Evolutionary conservation across 1,284 basidiomycete species (phyloP).

Genomic region (Trichosporon coremiiforme): DNA sequence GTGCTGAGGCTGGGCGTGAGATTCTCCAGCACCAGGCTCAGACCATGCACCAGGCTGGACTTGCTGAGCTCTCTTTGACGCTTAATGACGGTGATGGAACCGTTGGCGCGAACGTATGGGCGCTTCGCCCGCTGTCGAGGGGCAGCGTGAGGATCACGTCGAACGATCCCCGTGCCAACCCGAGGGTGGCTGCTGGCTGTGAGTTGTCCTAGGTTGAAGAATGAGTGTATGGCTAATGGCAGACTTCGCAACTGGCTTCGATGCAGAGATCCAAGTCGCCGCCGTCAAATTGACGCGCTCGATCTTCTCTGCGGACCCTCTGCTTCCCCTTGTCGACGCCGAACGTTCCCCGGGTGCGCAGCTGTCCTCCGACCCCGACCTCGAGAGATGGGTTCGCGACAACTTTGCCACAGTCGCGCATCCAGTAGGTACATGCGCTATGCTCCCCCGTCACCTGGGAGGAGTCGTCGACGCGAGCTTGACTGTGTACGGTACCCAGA

Average conservation of each 20-base stretch:
- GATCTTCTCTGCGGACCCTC: slow-evolving; percentile 42
- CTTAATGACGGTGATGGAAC: slow-evolving; percentile 37
- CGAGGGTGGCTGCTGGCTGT: slow-evolving; percentile 62
- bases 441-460: slow-evolving; percentile 65
- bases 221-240: background rate
- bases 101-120: slow-evolving; percentile 45
- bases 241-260: slow-evolving; percentile 41
- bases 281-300: slow-evolving; percentile 46
- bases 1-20: slow-evolving; percentile 29
- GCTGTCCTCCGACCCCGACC: slow-evolving; percentile 19
- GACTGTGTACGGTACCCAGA: slow-evolving; percentile 64
- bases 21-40: slow-evolving; percentile 44
- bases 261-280: slow-evolving; percentile 50
- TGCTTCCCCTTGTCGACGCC: slow-evolving; percentile 32
- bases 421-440: slow-evolving; percentile 65
- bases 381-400: slow-evolving; percentile 13
- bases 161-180: slow-evolving; percentile 62
- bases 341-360: slow-evolving; percentile 15
- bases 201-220: background rate
- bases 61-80: slow-evolving; percentile 49
- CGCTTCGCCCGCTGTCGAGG: slow-evolving; percentile 50
- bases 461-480: slow-evolving; percentile 68
- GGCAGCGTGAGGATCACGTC: slow-evolving; percentile 61
- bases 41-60: slow-evolving; percentile 42
- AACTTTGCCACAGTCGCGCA: slow-evolving; percentile 58